phyloP scores from a whole-genome alignment of 306 rosid genomes.

The Astragalus glycyphyllos region DNA sequence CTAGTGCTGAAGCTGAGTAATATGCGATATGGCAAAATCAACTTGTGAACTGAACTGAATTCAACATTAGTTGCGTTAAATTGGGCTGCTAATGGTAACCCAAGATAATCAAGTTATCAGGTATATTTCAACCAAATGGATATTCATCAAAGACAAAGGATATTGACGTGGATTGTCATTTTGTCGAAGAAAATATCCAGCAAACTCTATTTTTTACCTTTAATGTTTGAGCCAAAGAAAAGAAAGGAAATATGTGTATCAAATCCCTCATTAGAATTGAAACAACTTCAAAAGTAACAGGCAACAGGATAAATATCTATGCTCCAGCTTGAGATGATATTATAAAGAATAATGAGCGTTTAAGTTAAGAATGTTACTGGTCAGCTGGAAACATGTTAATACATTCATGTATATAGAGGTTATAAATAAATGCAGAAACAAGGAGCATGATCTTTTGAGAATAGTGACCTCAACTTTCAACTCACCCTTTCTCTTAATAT shows the following conservation, averaged over 20 bases:
- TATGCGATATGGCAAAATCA: not conserved
- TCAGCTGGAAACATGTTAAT: slow-evolving; percentile 17
- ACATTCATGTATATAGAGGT: not conserved
- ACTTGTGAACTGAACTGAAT: not conserved
- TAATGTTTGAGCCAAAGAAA: not conserved
- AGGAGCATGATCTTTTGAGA: not conserved
- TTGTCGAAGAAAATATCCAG: not conserved
- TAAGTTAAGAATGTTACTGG: not conserved
- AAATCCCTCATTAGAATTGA: not conserved
- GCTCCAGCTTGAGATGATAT: not conserved
- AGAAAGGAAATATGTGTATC: not conserved
- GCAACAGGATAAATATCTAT: not conserved
- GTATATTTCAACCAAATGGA: not conserved
- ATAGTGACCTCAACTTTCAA: not conserved
- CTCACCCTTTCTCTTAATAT: not conserved
- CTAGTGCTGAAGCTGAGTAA: not conserved
- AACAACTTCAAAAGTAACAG: slow-evolving; percentile 3
- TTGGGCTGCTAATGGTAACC: not conserved
- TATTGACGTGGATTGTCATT: not conserved
- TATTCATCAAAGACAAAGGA: not conserved
- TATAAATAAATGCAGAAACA: not conserved
- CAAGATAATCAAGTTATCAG: not conserved
- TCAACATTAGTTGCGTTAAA: not conserved
- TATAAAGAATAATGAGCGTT: not conserved
- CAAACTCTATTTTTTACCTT: not conserved